Evolutionary conservation across 148 eudicot genomes (phyloP).

Genomic region (Vaccinium myrtillus): DNA sequence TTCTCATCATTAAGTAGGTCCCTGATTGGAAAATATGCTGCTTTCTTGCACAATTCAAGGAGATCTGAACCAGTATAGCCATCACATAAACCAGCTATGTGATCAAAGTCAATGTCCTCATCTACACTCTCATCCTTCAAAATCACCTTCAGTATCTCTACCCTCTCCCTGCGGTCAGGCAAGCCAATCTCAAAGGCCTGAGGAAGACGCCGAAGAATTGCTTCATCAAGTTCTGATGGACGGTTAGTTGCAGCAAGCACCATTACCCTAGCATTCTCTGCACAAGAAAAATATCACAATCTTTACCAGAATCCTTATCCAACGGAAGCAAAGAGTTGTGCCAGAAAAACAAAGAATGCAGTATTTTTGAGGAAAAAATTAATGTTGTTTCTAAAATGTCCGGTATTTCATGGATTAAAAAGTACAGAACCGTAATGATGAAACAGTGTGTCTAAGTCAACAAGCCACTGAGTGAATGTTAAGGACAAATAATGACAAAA

Average conservation of each 20-base stretch:
- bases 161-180: conserved; percentile 70
- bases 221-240: conserved; percentile 96
- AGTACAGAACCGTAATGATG: neutral
- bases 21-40: conserved; percentile 88
- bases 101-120: conserved; percentile 58
- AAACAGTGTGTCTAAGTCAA: neutral
- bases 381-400: neutral
- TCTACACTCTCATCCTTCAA: conserved; percentile 78
- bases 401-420: neutral
- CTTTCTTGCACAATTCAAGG: conserved; percentile 85
- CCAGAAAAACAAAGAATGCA: neutral
- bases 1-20: conserved; percentile 83
- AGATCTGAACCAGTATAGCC: conserved; percentile 96
- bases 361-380: neutral
- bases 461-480: neutral
- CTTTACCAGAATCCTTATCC: neutral
- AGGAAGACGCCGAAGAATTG: conserved; percentile 91
- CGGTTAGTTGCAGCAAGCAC: conserved; percentile 99
- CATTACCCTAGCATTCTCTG: conserved; percentile 93
- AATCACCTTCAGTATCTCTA: conserved; percentile 68
- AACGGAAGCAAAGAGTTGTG: neutral
- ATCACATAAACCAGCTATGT: conserved; percentile 67
- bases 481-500: neutral
- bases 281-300: conserved; percentile 10
- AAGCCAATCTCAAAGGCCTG: conserved; percentile 95